Evolutionary conservation across 495 filamentous ascomycete genomes (phyloP).

Genomic region (Hypoxylon fragiforme): DNA sequence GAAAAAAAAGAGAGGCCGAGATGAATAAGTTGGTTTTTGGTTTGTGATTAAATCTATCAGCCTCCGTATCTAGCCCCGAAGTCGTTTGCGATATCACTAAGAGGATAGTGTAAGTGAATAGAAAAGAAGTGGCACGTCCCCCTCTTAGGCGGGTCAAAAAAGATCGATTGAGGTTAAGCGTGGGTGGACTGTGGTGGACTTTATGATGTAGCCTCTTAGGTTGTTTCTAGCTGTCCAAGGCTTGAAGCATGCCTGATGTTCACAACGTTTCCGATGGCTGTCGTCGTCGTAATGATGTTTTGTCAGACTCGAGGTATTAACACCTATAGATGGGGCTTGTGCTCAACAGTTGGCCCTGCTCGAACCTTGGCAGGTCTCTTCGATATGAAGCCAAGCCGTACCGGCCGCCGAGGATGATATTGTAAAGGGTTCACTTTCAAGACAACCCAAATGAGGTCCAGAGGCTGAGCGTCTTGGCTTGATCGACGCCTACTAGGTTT

Average conservation of each 20-base stretch:
- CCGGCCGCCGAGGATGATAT: slow-evolving; percentile 5
- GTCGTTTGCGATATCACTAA: slow-evolving; percentile 30
- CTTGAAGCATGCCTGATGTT: slow-evolving; percentile 28
- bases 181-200: slow-evolving; percentile 23
- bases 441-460: slow-evolving; percentile 8
- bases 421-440: slow-evolving; percentile 12
- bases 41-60: slow-evolving; percentile 1
- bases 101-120: too few species aligned
- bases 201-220: slow-evolving; percentile 27
- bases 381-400: slow-evolving; percentile 27
- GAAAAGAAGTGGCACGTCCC: slow-evolving; percentile 17
- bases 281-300: slow-evolving; percentile 13
- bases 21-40: slow-evolving; percentile 1
- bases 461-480: slow-evolving; percentile 24
- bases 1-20: not conserved
- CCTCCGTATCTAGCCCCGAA: not conserved
- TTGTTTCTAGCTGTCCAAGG: slow-evolving; percentile 17
- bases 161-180: slow-evolving; percentile 22
- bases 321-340: too few species aligned
- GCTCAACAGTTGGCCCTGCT: slow-evolving; percentile 23
- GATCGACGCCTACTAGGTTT: not conserved
- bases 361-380: slow-evolving; percentile 22
- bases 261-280: slow-evolving; percentile 10
- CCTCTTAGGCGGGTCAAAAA: slow-evolving; percentile 25
- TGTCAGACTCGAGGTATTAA: slow-evolving; percentile 18